phyloP scores from a whole-genome alignment of 495 filamentous ascomycete species.

The Hapsidospora chrysogenum region DNA sequence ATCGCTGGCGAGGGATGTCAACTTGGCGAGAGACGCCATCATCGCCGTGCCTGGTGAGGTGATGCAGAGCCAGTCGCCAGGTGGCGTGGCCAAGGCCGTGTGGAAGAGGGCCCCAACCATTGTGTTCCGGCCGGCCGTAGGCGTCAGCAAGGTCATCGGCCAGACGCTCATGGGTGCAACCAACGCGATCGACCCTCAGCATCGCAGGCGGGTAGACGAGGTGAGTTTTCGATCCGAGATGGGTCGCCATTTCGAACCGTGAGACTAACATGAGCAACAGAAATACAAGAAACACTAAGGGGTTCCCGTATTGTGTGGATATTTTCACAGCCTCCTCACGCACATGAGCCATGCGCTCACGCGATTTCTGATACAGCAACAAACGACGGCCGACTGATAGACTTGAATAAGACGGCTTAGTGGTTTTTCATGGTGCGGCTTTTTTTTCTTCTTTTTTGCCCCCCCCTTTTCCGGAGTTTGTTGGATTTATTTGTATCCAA shows the following conservation, averaged over 20 bases:
- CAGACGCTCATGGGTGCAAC: conserved; percentile 86
- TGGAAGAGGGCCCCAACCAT: conserved; percentile 73
- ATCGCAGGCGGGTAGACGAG: conserved; percentile 71
- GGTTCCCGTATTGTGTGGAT: too few relatives aligned
- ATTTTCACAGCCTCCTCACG: too few relatives aligned
- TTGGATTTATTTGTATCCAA: too few relatives aligned
- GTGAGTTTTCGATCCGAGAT: conserved; percentile 31
- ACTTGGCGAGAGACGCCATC: conserved; percentile 72
- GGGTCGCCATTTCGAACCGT: not conserved
- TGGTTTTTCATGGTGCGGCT: not conserved
- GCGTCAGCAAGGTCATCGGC: conserved; percentile 75
- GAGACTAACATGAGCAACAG: conserved; percentile 12
- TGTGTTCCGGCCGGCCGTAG: conserved; percentile 78
- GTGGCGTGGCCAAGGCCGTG: conserved; percentile 67
- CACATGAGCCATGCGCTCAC: too few relatives aligned
- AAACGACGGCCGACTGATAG: too few relatives aligned
- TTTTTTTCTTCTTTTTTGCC: not conserved
- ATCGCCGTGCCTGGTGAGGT: conserved; percentile 89
- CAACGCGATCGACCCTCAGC: conserved; percentile 75
- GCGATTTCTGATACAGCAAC: too few relatives aligned
- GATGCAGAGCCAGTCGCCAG: conserved; percentile 69
- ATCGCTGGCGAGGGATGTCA: conserved; percentile 71
- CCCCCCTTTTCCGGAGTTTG: not conserved
- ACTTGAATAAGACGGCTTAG: too few relatives aligned
- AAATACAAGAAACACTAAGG: conserved; percentile 23